These are phyloP conservation scores for Paramecium octaurelia DNA, from an alignment of 73 alveolate genomes.

Conservation along the genomic window DNA sequence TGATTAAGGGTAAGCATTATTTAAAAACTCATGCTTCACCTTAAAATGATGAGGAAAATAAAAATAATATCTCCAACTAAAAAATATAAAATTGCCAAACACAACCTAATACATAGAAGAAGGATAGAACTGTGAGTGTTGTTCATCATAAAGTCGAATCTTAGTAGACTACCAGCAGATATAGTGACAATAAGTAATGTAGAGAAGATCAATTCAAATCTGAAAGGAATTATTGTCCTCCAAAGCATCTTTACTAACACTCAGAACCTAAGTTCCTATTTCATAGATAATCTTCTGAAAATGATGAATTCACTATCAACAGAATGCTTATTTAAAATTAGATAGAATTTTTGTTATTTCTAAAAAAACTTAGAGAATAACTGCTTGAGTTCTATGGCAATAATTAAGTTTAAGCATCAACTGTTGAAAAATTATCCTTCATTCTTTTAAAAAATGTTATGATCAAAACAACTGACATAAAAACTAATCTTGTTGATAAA, in stretches of 20 bases:
- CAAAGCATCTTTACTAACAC: neutral
- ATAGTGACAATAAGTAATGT: conserved; percentile 34
- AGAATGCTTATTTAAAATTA: neutral
- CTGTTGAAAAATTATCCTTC: neutral
- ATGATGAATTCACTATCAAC: conserved; percentile 15
- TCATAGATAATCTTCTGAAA: conserved; percentile 26
- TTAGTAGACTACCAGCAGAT: neutral
- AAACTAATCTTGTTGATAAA: neutral
- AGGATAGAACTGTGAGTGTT: conserved; percentile 44
- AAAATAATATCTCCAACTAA: neutral
- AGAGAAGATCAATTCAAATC: neutral
- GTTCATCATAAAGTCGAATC: conserved; percentile 42
- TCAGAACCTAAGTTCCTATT: conserved; percentile 25
- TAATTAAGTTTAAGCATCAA: neutral
- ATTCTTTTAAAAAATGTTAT: conserved; percentile 3
- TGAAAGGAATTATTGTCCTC: neutral
- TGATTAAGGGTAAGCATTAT: conserved; percentile 7
- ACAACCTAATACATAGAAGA: neutral
- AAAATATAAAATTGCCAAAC: neutral
- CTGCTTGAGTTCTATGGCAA: neutral
- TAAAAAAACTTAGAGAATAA: neutral
- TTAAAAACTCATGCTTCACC: conserved; percentile 5
- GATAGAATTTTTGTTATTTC: neutral
- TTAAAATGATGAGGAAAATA: conserved; percentile 5
- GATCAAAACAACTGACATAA: conserved; percentile 35